Percentiles rank a stretch among this genome's conserved stretches.
Evolutionary conservation across 139 green algal species (phyloP).

Genomic region (Protoeuglena noctilucae): DNA sequence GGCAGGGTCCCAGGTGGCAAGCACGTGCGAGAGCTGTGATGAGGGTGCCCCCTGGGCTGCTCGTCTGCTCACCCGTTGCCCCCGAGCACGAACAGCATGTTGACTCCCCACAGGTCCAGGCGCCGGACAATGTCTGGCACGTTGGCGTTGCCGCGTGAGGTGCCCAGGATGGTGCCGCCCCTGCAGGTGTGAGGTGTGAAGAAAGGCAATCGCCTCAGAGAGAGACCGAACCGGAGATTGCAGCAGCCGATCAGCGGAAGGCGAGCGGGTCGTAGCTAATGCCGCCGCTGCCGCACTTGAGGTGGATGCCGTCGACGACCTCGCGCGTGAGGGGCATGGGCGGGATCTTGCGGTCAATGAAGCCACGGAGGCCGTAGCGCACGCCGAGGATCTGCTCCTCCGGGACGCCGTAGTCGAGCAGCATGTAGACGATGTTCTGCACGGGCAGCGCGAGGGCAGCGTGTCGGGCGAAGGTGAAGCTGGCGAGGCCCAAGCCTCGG

Average conservation of each 20-base stretch:
- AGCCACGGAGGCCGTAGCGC: conserved; percentile 67
- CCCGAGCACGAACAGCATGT: conserved; percentile 92
- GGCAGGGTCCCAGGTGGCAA: no score
- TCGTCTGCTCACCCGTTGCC: no score
- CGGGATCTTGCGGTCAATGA: conserved; percentile 58
- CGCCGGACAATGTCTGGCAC: conserved; percentile 89
- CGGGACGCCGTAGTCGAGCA: conserved; percentile 71
- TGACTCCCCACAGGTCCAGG: conserved; percentile 85
- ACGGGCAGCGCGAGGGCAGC: no score
- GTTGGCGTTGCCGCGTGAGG: conserved; percentile 75
- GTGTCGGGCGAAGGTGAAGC: no score
- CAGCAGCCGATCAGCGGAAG: no score
- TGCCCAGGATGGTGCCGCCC: conserved; percentile 91
- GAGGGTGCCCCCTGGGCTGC: no score
- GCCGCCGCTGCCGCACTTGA: conserved; percentile 84
- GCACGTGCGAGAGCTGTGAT: no score
- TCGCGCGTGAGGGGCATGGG: conserved; percentile 66
- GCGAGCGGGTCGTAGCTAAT: no score
- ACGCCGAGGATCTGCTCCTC: conserved; percentile 83
- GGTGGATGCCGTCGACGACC: conserved; percentile 80
- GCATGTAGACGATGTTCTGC: conserved; percentile 22
- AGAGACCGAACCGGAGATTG: no score
- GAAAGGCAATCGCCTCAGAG: no score
- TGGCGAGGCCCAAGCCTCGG: no score
- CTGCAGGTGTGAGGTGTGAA: no score